phyloP scores from a whole-genome alignment of 2,329 filamentous ascomycete genomes.

The Emmonsiellopsis sp. region DNA sequence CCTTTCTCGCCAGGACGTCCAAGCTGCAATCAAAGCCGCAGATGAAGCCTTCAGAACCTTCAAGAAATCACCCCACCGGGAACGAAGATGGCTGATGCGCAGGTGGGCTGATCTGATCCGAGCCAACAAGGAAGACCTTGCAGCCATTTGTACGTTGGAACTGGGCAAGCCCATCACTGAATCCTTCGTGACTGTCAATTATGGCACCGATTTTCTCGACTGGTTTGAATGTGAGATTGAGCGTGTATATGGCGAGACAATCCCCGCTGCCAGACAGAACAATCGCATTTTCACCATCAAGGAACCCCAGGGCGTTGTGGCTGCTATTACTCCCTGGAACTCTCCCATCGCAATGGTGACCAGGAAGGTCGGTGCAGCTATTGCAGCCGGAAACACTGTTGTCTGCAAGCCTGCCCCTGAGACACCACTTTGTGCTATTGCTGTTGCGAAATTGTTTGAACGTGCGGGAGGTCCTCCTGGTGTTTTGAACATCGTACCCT shows the following conservation, averaged over 20 bases:
- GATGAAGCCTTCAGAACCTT: constrained; percentile 46
- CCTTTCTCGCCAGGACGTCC: constrained; percentile 2
- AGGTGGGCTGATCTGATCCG: constrained; percentile 14
- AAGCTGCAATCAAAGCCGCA: constrained; percentile 5
- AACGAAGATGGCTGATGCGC: constrained; percentile 11
- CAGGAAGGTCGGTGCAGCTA: constrained; percentile 19
- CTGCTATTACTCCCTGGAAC: constrained; percentile 46
- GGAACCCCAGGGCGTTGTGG: constrained; percentile 19
- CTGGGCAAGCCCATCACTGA: constrained; percentile 11
- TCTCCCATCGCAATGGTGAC: constrained; percentile 17
- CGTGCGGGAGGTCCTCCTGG: constrained; percentile 9
- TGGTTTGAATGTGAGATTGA: constrained; percentile 6
- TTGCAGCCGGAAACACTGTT: constrained; percentile 17
- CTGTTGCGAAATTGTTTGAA: constrained; percentile 26
- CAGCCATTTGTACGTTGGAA: constrained; percentile 32
- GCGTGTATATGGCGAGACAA: constrained; percentile 5
- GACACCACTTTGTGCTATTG: constrained; percentile 75
- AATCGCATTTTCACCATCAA: constrained; percentile 6
- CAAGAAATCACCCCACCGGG: constrained; percentile 34
- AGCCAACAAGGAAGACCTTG: constrained; percentile 19
- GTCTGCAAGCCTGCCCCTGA: constrained; percentile 57
- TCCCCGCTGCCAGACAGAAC: constrained; percentile 2
- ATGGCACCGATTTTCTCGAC: constrained; percentile 8
- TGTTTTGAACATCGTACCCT: constrained; percentile 73
- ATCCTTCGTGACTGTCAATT: constrained; percentile 9